phyloP scores from a whole-genome alignment of 169 alveolate genomes.

The Blepharisma undulans region DNA sequence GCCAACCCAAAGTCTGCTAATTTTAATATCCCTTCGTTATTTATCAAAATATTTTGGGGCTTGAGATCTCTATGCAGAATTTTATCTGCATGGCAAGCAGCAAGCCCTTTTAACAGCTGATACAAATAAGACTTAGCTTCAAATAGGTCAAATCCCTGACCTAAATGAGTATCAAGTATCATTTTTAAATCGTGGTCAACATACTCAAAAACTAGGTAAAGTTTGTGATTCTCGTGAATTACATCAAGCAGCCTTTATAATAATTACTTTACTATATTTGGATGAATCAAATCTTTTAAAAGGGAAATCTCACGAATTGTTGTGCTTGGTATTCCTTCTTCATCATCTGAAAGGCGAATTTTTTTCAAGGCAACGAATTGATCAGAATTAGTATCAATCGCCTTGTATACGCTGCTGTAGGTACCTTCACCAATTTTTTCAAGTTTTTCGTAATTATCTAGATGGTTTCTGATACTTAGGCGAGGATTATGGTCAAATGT shows the following conservation, averaged over 20 bases:
- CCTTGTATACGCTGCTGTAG: slow-evolving; percentile 94
- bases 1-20: slow-evolving; percentile 90
- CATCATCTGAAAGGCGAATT: slow-evolving; percentile 85
- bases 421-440: slow-evolving; percentile 96
- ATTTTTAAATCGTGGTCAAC: slow-evolving; percentile 79
- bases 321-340: slow-evolving; percentile 87
- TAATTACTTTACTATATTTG: slow-evolving; percentile 40
- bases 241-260: slow-evolving; percentile 61
- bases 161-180: slow-evolving; percentile 50
- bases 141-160: slow-evolving; percentile 47
- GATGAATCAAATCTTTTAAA: slow-evolving; percentile 66
- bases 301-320: slow-evolving; percentile 88
- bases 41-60: slow-evolving; percentile 87
- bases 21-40: slow-evolving; percentile 70
- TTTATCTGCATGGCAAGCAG: slow-evolving; percentile 87
- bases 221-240: slow-evolving; percentile 70
- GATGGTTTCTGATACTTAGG: neutral
- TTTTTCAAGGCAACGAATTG: slow-evolving; percentile 93
- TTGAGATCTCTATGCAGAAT: slow-evolving; percentile 90
- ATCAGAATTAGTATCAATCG: slow-evolving; percentile 85
- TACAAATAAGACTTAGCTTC: slow-evolving; percentile 64
- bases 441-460: slow-evolving; percentile 70
- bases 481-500: neutral
- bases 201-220: slow-evolving; percentile 79
- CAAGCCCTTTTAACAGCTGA: slow-evolving; percentile 81